These are phyloP conservation scores for Amauroascus verrucosus DNA, from an alignment of 2,329 filamentous ascomycete genomes.

Conservation along the genomic window DNA sequence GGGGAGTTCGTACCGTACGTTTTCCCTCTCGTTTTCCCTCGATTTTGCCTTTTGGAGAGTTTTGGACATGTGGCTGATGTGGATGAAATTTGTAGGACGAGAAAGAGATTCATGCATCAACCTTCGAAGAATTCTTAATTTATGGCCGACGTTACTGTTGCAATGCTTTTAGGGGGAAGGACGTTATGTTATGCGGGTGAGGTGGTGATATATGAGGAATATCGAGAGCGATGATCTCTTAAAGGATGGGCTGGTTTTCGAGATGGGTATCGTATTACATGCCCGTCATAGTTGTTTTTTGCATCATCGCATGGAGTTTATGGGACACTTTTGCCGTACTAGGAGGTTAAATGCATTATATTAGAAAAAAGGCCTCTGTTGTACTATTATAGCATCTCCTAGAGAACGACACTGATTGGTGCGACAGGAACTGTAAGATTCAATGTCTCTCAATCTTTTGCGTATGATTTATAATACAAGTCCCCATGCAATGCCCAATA, in stretches of 20 bases:
- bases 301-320: conserved; percentile 4
- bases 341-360: conserved; percentile 1
- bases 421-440: not conserved
- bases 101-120: conserved; percentile 59
- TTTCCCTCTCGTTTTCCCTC: not conserved
- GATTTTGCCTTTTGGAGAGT: not conserved
- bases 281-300: not conserved
- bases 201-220: not conserved
- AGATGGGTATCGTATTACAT: not conserved
- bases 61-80: not conserved
- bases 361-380: not conserved
- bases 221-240: not conserved
- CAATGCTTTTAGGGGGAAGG: too few relatives aligned
- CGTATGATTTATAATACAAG: not conserved
- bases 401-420: too few relatives aligned
- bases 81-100: conserved; percentile 41
- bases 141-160: not conserved
- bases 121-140: conserved; percentile 51
- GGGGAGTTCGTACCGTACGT: conserved; percentile 84
- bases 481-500: not conserved
- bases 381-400: not conserved
- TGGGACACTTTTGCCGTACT: not conserved
- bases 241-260: not conserved
- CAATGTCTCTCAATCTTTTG: not conserved
- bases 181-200: too few relatives aligned